A percentile compares a stretch with the other conserved stretches of the same genome.
Conservation (phyloP, 1,139 yeast species). For the Casaregolazyma suthepensis region DNA sequence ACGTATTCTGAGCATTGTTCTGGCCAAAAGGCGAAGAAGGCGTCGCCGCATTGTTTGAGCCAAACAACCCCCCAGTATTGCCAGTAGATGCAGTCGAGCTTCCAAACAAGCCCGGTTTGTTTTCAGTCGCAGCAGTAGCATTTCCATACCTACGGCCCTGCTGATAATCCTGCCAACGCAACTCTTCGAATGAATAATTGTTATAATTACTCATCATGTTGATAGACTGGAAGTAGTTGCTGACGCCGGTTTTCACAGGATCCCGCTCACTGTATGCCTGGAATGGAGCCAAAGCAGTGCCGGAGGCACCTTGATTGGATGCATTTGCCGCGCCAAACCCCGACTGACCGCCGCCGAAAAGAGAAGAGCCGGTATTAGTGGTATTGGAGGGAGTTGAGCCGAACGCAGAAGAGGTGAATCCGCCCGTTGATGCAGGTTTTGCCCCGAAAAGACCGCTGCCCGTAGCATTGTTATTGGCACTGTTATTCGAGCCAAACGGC, state of each 20-base stretch:
- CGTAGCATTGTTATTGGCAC: slow-evolving; percentile 8
- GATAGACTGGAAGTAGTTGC: slow-evolving; percentile 65
- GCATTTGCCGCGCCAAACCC: slow-evolving; percentile 9
- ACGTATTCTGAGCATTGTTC: not conserved
- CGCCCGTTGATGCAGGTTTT: slow-evolving; percentile 22
- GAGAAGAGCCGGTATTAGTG: slow-evolving; percentile 27
- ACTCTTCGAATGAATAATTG: slow-evolving; percentile 77
- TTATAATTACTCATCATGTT: slow-evolving; percentile 87
- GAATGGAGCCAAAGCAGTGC: slow-evolving; percentile 51
- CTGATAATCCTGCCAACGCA: slow-evolving; percentile 82
- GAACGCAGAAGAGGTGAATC: slow-evolving; percentile 15
- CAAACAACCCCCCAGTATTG: slow-evolving; percentile 28
- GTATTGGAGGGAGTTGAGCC: slow-evolving; percentile 23
- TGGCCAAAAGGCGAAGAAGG: slow-evolving; percentile 12
- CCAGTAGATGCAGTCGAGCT: slow-evolving; percentile 21
- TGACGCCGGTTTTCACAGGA: slow-evolving; percentile 39
- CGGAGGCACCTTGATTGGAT: slow-evolving; percentile 32
- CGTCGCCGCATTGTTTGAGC: slow-evolving; percentile 15
- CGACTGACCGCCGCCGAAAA: slow-evolving; percentile 14
- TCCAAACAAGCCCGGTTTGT: slow-evolving; percentile 10
- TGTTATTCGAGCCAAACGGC: slow-evolving; percentile 23
- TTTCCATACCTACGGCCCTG: slow-evolving; percentile 62
- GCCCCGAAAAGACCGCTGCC: slow-evolving; percentile 27
- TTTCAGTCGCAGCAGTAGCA: slow-evolving; percentile 25
- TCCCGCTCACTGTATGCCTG: slow-evolving; percentile 81